phyloP scores from a whole-genome alignment of 2,329 filamentous ascomycete species.

The Uncinocarpus reesii region DNA sequence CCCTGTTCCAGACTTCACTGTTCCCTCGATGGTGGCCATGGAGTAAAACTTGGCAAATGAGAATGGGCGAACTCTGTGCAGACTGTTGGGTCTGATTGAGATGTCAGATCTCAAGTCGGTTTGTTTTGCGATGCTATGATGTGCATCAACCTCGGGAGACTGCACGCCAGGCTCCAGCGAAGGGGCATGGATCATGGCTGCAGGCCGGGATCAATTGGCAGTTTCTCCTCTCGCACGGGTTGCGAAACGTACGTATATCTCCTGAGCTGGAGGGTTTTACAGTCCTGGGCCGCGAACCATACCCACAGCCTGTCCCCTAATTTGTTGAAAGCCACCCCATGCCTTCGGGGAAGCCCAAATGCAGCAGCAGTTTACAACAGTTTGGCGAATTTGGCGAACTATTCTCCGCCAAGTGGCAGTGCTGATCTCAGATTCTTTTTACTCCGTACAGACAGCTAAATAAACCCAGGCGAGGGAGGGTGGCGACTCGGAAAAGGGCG shows the following conservation, averaged over 20 bases:
- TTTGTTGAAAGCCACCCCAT: background rate
- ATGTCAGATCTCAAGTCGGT: background rate
- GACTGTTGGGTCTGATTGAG: background rate
- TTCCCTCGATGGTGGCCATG: background rate
- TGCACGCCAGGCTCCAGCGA: background rate
- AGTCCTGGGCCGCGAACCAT: background rate
- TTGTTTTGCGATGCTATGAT: background rate
- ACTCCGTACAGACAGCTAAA: background rate
- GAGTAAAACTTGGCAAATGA: background rate
- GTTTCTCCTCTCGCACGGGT: too few relatives aligned
- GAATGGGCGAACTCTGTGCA: background rate
- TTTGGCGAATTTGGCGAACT: background rate
- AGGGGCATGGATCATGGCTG: background rate
- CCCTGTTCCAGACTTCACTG: background rate
- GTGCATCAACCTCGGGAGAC: background rate
- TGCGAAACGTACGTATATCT: background rate
- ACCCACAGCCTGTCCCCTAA: background rate
- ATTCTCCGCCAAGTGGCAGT: slow-evolving; percentile 4
- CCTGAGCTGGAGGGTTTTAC: background rate
- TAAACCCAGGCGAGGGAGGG: background rate
- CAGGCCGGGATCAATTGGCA: background rate
- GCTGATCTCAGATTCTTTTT: background rate
- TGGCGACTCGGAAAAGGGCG: background rate
- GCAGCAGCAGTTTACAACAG: background rate
- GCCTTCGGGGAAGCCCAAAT: background rate